These are phyloP conservation scores for Pulveroboletus sp. DNA, from an alignment of 768 basidiomycete species.

Conservation along the genomic window DNA sequence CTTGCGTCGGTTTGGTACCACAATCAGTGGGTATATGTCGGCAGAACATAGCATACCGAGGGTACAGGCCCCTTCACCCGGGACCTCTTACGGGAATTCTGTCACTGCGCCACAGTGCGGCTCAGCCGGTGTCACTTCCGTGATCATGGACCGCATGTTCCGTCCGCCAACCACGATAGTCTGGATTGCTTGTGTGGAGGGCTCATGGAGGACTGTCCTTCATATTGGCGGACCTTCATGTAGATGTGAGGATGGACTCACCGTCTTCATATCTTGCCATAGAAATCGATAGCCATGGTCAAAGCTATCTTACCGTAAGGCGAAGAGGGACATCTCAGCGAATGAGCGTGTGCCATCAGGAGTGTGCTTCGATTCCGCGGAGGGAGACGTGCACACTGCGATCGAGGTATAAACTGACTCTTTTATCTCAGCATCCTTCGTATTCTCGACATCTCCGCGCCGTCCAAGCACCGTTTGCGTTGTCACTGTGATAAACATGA, in stretches of 20 bases:
- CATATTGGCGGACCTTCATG: constrained; percentile 3
- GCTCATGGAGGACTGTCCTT: neutral
- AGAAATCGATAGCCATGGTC: neutral
- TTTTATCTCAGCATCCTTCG: constrained; percentile 25
- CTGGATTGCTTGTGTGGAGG: neutral
- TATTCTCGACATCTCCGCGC: constrained; percentile 13
- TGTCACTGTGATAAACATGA: neutral
- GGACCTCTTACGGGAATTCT: neutral
- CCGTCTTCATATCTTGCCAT: neutral
- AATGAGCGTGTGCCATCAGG: neutral
- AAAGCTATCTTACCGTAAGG: constrained; percentile 1
- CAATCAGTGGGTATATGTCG: neutral
- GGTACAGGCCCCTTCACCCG: constrained; percentile 2
- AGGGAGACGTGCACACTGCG: constrained; percentile 4
- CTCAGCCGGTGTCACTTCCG: neutral
- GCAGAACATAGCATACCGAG: neutral
- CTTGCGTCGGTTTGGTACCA: no score
- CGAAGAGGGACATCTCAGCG: constrained; percentile 3
- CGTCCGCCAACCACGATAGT: no score
- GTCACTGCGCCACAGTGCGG: neutral
- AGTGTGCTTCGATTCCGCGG: constrained; percentile 20
- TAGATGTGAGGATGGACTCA: neutral
- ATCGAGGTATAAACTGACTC: constrained; percentile 12
- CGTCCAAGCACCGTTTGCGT: constrained; percentile 17
- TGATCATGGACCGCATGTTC: constrained; percentile 17